Base-by-base conservation (phyloP, 345 rosid species). In the Hibiscus trionum region DNA sequence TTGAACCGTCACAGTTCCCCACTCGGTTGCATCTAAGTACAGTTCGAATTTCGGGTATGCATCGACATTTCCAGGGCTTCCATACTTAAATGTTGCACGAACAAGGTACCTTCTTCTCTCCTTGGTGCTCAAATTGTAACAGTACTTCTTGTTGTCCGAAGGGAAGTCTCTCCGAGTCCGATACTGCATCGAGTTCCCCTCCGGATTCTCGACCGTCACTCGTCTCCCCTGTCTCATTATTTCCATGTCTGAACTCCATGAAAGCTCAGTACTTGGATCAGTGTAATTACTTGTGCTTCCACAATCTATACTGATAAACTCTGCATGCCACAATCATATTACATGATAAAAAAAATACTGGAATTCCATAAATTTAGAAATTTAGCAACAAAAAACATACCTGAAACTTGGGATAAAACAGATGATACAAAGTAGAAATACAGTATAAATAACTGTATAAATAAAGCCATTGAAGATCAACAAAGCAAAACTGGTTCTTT, bases 241-340 rank as follows among this genome's bases (percentile, higher is more conserved):
- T 15, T 77, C 86, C 65, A 73, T 58, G 80, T 96, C 99, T 74
- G 99, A 89, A 73, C 82, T 76, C 99, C 99, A 96, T 86, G 73
- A 70, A 42, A 96, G 83, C 66, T 91, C 97, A 47, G 95, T 89
- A 65, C n/a, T 79, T 4, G 83, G 76, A 82, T 96, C 97, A 21
- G 85, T 88, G 85, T 85, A 84, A 80, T 89, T 84, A 63, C 80
- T 76, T 70, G 84, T 71, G 66, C 96, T 83, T 74, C 99, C 97
- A 71, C 99, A 96, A 72, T 96, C 98, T 81, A 96, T 83, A 77
- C 98, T 96, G 69, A 84, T 60, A 76, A 96, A 96, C 61, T 93
- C 99, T 96, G 88, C 86, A 78, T 35, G 60, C 50, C 61, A 78
- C 66, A 62, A 72, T 56, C 29, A 9, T 56, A 56, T 19, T 16